phyloP scores from a whole-genome alignment of 345 rosid species.

The Euphorbia tirucalli region DNA sequence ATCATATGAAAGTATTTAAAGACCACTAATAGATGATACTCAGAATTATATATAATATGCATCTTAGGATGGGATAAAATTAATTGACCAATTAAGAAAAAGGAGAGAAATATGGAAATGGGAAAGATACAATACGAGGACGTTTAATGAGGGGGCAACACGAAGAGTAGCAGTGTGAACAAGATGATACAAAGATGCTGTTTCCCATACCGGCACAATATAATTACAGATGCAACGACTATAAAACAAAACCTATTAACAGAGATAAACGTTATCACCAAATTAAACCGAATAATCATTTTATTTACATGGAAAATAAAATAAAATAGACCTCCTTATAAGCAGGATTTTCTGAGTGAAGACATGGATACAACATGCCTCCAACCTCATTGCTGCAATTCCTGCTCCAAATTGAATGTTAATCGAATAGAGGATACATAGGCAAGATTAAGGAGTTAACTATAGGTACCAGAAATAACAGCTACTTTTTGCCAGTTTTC shows the following conservation, averaged over 20 bases:
- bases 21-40: too few relatives aligned
- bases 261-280: neutral
- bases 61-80: neutral
- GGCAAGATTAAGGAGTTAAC: neutral
- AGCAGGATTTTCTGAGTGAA: slow-evolving; percentile 74
- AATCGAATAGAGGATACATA: too few relatives aligned
- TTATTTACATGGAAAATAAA: neutral
- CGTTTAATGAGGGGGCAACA: slow-evolving; percentile 70
- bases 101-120: too few relatives aligned
- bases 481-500: neutral
- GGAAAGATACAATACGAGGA: slow-evolving; percentile 57
- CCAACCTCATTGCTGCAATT: slow-evolving; percentile 81
- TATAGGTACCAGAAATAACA: neutral
- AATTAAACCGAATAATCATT: too few relatives aligned
- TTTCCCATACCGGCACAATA: slow-evolving; percentile 72
- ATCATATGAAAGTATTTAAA: too few relatives aligned
- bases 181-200: slow-evolving; percentile 88
- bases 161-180: slow-evolving; percentile 87
- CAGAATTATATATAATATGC: too few relatives aligned
- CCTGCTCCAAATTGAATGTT: too few relatives aligned
- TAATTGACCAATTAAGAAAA: too few relatives aligned
- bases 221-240: neutral
- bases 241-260: slow-evolving; percentile 12
- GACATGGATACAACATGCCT: slow-evolving; percentile 78
- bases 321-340: slow-evolving; percentile 66